A percentile compares a stretch with the other conserved stretches of the same genome.
Evolutionary conservation across 768 basidiomycete species (phyloP).

Genomic region (Mrakia gelida): DNA sequence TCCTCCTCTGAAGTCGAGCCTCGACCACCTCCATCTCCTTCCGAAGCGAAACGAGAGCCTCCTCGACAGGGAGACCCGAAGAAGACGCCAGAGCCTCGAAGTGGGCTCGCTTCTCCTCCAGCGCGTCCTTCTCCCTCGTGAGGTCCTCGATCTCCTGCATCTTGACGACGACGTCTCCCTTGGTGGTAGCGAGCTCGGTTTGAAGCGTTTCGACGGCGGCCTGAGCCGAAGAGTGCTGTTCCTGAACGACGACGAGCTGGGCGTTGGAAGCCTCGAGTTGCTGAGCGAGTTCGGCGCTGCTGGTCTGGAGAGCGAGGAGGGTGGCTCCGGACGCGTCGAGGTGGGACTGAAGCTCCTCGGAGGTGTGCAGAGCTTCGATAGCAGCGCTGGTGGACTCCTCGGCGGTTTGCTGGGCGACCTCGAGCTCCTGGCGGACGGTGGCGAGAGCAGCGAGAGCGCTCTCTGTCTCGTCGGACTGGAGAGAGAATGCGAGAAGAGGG

Average conservation of each 20-base stretch:
- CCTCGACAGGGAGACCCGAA: background rate
- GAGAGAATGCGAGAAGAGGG: background rate
- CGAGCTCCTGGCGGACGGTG: background rate
- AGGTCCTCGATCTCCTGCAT: background rate
- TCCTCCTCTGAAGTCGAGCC: conserved; percentile 9
- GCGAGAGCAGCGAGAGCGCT: background rate
- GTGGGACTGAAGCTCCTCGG: background rate
- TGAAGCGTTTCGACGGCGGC: background rate
- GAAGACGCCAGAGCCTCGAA: background rate
- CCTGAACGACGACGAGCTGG: background rate
- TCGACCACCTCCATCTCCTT: conserved; percentile 10
- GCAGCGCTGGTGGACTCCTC: background rate
- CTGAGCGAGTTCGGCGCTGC: background rate
- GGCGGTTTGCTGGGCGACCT: background rate
- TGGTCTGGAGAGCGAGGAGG: background rate
- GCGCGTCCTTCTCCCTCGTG: background rate
- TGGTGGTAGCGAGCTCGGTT: background rate
- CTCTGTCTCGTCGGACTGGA: conserved; percentile 16
- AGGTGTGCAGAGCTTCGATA: too few relatives aligned
- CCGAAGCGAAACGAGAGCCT: conserved; percentile 1
- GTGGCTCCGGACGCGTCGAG: background rate
- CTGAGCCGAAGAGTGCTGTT: background rate
- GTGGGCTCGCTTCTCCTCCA: conserved; percentile 10
- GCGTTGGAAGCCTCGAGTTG: background rate
- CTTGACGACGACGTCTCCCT: background rate